phyloP scores from a whole-genome alignment of 768 basidiomycete genomes.

The Suillus luteus region DNA sequence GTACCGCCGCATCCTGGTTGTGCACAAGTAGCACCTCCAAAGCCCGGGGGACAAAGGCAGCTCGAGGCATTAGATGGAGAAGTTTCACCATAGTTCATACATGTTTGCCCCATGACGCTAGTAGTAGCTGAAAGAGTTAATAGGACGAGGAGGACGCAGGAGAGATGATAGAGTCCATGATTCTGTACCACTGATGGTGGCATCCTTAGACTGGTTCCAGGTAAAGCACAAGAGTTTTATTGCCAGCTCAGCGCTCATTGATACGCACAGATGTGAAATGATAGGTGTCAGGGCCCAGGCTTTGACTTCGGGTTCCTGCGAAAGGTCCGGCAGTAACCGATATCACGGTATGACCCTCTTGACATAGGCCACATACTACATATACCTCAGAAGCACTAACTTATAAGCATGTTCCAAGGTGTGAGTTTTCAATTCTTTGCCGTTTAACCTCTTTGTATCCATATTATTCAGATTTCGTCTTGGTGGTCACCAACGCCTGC shows the following conservation, averaged over 20 bases:
- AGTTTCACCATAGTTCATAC: slow-evolving; percentile 26
- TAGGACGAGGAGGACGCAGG: slow-evolving; percentile 17
- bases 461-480: slow-evolving; percentile 44
- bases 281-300: too few species aligned
- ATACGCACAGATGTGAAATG: neutral
- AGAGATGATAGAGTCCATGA: neutral
- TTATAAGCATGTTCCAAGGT: neutral
- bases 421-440: neutral
- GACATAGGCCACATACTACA: neutral
- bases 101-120: slow-evolving; percentile 27
- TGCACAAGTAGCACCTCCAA: slow-evolving; percentile 71
- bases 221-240: neutral
- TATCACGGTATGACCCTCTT: too few species aligned
- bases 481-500: slow-evolving; percentile 58
- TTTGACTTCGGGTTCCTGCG: neutral
- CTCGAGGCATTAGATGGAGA: slow-evolving; percentile 19
- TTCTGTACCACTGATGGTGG: neutral
- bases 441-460: neutral
- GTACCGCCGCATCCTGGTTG: slow-evolving; percentile 78
- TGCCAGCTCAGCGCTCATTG: neutral
- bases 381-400: neutral
- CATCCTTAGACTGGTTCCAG: neutral
- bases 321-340: neutral
- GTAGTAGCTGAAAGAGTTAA: slow-evolving; percentile 16
- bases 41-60: slow-evolving; percentile 83